Evolutionary conservation across 2,329 filamentous ascomycete genomes (phyloP), one percentile per base, ranked within the genome.

Genomic region (Nigrospora sphaerica): DNA sequence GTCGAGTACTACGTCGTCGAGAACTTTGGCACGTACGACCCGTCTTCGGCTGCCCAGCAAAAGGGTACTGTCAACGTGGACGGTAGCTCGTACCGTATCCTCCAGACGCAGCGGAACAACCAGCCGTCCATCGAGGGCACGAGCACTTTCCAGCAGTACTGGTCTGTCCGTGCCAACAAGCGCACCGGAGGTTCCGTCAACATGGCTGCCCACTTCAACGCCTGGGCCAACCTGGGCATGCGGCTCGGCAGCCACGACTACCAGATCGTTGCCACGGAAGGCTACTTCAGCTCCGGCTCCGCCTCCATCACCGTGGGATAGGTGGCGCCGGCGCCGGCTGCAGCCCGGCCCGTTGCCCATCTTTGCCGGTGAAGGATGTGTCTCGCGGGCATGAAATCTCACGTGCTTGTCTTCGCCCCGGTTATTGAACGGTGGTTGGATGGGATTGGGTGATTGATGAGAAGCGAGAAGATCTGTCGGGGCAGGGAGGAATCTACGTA

Each of bases 91-190:
- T 66, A 66, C 57, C 55, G 62, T 43, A 58, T 67, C 48, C 65
- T 61, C 50, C 51, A 52, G 43, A 59, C 56, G 47, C 53, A 54
- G 42, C 60, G 61, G 35, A 54, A 58, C 48, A 71, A 71, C 57
- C 58, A 64, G 53, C 70, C 71, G 31, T 69, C 64, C 33, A 73
- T 73, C 47, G 55, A 69, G 49, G 71, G 70, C 44, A 72, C 69
- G 17, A 51, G 56, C 34, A 75, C 70, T 46, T 74, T 75, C 56
- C 57, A 68, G 53, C 73, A 75, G 62, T 75, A 67, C 62, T 74
- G 70, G 69, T 71, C 67, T 18, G 68, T 80, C 14, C 67, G 75
- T 45, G 57, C 61, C 46, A 55, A 47, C 39, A 70, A 76, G 63
- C 65, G 71, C 32, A 44, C 42, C 13, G 42, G 42, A 7, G 49